A percentile compares a stretch with the other conserved stretches of the same genome.
Evolutionary conservation across 2,329 filamentous ascomycete species (phyloP).

Genomic region (Curvularia sp.): DNA sequence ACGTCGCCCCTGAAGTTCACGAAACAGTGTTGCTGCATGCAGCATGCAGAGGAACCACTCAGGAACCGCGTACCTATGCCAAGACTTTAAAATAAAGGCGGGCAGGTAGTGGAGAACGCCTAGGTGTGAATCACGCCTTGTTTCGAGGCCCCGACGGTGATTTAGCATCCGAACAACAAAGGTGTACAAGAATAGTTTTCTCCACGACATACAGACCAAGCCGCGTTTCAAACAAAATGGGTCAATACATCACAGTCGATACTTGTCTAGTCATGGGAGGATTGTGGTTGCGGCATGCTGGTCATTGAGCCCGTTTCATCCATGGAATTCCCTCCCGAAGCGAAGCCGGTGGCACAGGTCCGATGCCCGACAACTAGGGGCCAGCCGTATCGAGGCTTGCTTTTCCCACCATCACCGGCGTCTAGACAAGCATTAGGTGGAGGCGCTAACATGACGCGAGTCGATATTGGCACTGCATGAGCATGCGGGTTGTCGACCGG

Average conservation of each 20-base stretch:
- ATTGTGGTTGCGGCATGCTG: constrained; percentile 27
- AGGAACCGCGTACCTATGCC: constrained; percentile 4
- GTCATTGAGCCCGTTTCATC: constrained; percentile 16
- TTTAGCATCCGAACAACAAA: constrained; percentile 6
- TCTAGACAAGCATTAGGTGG: constrained; percentile 21
- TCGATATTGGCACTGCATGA: constrained; percentile 34
- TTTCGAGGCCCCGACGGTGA: constrained; percentile 21
- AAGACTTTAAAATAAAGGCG: neutral
- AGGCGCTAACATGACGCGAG: constrained; percentile 18
- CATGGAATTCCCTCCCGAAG: constrained; percentile 14
- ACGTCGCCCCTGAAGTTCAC: constrained; percentile 9
- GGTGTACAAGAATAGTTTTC: constrained; percentile 1
- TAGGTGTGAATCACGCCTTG: constrained; percentile 24
- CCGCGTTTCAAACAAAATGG: constrained; percentile 9
- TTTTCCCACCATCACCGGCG: constrained; percentile 21
- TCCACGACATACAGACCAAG: neutral
- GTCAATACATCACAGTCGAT: constrained; percentile 1
- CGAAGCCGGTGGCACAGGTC: constrained; percentile 28
- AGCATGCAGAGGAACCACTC: constrained; percentile 10
- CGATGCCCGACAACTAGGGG: constrained; percentile 19
- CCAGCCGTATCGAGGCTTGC: constrained; percentile 20
- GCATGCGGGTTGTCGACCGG: constrained; percentile 22
- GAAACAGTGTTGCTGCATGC: constrained; percentile 7
- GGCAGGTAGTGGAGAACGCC: constrained; percentile 2
- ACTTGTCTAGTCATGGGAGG: constrained; percentile 8